Evolutionary conservation across 805 yeast species (phyloP).

Genomic region (Saturnispora saitoi): DNA sequence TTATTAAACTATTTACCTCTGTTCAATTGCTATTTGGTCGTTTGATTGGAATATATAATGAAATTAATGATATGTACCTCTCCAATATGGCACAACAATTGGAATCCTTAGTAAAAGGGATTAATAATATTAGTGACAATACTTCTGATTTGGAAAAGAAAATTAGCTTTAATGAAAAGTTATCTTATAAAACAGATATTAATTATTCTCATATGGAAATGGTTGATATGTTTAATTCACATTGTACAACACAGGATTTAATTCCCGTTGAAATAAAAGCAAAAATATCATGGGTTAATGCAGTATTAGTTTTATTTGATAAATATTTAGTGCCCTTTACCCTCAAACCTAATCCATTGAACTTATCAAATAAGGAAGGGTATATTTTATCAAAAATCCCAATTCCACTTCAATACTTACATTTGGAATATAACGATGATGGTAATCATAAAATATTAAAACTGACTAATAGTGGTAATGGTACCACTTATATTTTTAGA

Average conservation of each 20-base stretch:
- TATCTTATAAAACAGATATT: conserved; percentile 21
- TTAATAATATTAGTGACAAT: conserved; percentile 24
- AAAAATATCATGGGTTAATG: conserved; percentile 33
- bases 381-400: conserved; percentile 21
- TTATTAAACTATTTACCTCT: conserved; percentile 26
- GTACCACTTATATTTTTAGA: conserved; percentile 14
- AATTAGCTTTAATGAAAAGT: conserved; percentile 23
- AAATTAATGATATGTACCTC: conserved; percentile 13
- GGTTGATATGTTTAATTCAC: conserved; percentile 25
- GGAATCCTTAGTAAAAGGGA: conserved; percentile 14
- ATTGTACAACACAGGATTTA: conserved; percentile 22
- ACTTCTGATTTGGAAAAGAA: conserved; percentile 27
- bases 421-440: conserved; percentile 14
- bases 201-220: conserved; percentile 25
- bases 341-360: conserved; percentile 11
- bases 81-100: conserved; percentile 15
- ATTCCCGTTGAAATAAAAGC: conserved; percentile 17
- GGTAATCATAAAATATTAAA: conserved; percentile 16
- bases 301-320: conserved; percentile 35
- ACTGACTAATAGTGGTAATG: conserved; percentile 20
- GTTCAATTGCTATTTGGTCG: conserved; percentile 21
- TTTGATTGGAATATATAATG: conserved; percentile 19
- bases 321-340: conserved; percentile 22
- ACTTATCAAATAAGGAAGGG: conserved; percentile 14
- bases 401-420: conserved; percentile 24